These are phyloP conservation scores for Cymbidium sinense DNA, from an alignment of 106 monocot genomes.

Conservation along the genomic window DNA sequence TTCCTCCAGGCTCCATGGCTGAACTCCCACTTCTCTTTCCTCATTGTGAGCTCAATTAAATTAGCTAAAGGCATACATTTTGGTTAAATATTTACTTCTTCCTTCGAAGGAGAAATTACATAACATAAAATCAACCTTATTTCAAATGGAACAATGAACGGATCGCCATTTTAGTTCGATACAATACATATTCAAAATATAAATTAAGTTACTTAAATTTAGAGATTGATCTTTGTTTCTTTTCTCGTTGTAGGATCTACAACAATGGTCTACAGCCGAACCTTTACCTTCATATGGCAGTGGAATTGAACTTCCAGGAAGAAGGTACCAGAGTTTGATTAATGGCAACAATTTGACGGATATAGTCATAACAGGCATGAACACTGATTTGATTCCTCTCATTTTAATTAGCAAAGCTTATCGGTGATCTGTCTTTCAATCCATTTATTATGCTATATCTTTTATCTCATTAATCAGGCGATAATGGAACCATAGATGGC, in stretches of 20 bases:
- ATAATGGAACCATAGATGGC: conserved; percentile 75
- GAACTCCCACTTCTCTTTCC: too few relatives aligned
- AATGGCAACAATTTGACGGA: conserved; percentile 68
- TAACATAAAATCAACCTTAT: not conserved
- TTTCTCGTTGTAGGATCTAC: conserved; percentile 41
- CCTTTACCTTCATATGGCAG: conserved; percentile 80
- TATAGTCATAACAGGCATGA: conserved; percentile 77
- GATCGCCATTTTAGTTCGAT: not conserved
- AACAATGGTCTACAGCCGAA: conserved; percentile 57
- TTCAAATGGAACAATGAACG: not conserved
- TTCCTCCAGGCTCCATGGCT: too few relatives aligned
- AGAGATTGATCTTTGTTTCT: conserved; percentile 4
- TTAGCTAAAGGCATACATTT: not conserved
- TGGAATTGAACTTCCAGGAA: conserved; percentile 52
- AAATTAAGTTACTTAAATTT: too few relatives aligned
- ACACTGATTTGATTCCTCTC: not conserved
- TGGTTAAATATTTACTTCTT: not conserved
- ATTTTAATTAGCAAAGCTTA: not conserved
- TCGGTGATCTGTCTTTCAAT: not conserved
- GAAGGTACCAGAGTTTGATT: conserved; percentile 73
- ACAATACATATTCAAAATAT: not conserved
- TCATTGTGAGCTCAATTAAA: not conserved
- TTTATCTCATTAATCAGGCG: conserved; percentile 27
- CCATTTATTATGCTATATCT: not conserved
- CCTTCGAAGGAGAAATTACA: not conserved